Conservation (phyloP, 2,329 filamentous ascomycete genomes). For the Claviceps fusiformis region DNA sequence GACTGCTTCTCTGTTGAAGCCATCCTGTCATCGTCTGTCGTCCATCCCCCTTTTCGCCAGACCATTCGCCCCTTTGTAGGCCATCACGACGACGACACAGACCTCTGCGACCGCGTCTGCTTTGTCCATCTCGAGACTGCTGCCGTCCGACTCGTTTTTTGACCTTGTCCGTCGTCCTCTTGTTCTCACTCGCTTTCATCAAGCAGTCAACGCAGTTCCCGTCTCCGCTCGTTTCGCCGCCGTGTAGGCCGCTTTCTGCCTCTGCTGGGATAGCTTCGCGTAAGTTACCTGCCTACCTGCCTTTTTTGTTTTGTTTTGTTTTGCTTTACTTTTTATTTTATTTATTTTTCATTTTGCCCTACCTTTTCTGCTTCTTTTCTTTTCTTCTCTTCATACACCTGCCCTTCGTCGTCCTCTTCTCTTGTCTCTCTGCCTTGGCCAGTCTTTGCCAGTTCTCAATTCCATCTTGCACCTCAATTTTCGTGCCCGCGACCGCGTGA, state of each 20-base stretch:
- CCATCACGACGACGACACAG: background rate
- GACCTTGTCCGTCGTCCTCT: too few relatives aligned
- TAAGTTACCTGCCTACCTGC: slow-evolving; percentile 1
- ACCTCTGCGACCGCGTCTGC: background rate
- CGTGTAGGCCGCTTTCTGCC: slow-evolving; percentile 6
- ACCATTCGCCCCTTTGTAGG: background rate
- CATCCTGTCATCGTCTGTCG: background rate
- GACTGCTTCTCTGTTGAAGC: background rate
- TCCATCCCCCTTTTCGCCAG: background rate
- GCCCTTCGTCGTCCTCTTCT: background rate
- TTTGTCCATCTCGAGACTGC: too few relatives aligned
- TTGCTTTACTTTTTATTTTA: background rate
- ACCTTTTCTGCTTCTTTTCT: too few relatives aligned
- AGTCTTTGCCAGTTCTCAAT: background rate
- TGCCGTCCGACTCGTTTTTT: background rate
- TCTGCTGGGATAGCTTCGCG: slow-evolving; percentile 25
- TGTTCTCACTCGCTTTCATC: background rate
- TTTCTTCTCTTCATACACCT: too few relatives aligned
- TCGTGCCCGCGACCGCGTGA: background rate
- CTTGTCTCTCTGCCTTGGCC: background rate
- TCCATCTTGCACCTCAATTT: background rate
- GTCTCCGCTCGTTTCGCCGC: slow-evolving; percentile 8
- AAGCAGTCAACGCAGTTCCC: background rate
- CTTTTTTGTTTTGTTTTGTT: slow-evolving; percentile 5
- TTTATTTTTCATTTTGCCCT: too few relatives aligned